Base-by-base conservation (phyloP, 306 rosid genomes). In the Geum urbanum region DNA sequence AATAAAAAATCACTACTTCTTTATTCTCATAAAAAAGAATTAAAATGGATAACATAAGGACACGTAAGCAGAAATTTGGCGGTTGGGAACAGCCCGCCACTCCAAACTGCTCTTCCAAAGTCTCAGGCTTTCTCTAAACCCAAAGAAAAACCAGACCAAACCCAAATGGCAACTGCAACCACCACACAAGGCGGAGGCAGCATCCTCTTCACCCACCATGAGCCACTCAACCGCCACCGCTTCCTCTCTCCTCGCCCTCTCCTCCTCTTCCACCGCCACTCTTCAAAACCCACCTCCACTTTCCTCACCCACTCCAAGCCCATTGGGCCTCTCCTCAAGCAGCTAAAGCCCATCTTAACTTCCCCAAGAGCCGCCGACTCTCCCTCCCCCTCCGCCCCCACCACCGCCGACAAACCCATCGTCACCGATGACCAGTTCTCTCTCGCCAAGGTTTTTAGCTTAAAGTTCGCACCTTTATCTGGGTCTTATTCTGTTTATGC, bases 341-440 rank as follows among this genome's bases (percentile, higher is more conserved):
- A 27, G 32, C 32, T 27, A 27, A 27, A 27, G 32, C 32, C 32
- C 32, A 27, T 27, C 32, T 32, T 80, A 61, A n/a, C 59, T 66
- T 14, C 74, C 51, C 80, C 84, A 9, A 78, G 58, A 48, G 97
- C 99, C 5, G 95, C 83, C 50, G 97, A 89, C 73, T 70, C 94
- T 9, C 47, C 92, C 63, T 67, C 92, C 3, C 47, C 92, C 63
- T 67, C 92, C 3, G 72, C 84, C 41, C 49, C 85, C 4, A 27
- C 85, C 69, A 18, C 79, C 40, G 53, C 80, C 20, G 82, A 12
- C 58, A 79, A 75, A 51, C 67, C 87, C 16, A 57, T 87, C 7
- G 83, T 82, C 39, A 8, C 88, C 14, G 95, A 95, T 27, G 92
- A 87, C 10, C 88, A 77, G 19, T 87, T 95, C 79, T 79, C 96